Evolutionary conservation across 805 yeast species (phyloP).

Genomic region (Suhomyces canberraensis): DNA sequence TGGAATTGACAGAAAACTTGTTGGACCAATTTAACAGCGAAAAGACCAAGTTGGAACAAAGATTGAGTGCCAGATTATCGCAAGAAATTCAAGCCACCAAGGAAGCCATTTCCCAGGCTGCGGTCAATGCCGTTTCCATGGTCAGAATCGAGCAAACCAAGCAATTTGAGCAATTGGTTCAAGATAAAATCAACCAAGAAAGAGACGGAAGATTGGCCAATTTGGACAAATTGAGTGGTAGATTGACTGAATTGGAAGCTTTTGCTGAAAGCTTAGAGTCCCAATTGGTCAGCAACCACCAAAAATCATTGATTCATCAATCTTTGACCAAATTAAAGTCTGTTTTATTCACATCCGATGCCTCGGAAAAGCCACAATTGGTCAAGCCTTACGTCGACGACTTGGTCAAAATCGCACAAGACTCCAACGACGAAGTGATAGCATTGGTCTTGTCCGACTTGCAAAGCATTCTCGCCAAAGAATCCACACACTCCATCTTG

Average conservation of each 20-base stretch:
- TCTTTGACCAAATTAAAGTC: slow-evolving; percentile 33
- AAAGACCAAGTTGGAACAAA: slow-evolving; percentile 55
- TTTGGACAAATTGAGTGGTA: slow-evolving; percentile 55
- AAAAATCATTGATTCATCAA: slow-evolving; percentile 29
- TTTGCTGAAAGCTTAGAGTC: slow-evolving; percentile 44
- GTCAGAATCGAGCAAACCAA: slow-evolving; percentile 67
- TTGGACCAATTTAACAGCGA: slow-evolving; percentile 60
- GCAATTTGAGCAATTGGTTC: slow-evolving; percentile 57
- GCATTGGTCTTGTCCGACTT: slow-evolving; percentile 30
- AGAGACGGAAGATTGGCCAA: slow-evolving; percentile 76
- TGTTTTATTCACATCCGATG: slow-evolving; percentile 19
- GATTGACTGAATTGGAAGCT: slow-evolving; percentile 54
- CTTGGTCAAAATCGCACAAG: slow-evolving; percentile 19
- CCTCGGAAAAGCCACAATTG: slow-evolving; percentile 23
- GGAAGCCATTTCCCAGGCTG: slow-evolving; percentile 62
- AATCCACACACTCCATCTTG: slow-evolving; percentile 53
- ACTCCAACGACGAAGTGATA: slow-evolving; percentile 33
- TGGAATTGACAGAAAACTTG: slow-evolving; percentile 56
- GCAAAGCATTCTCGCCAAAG: slow-evolving; percentile 33
- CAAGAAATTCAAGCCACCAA: slow-evolving; percentile 68
- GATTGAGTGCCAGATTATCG: slow-evolving; percentile 54
- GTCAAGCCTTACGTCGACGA: slow-evolving; percentile 39
- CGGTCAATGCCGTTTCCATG: slow-evolving; percentile 67
- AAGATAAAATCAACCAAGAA: slow-evolving; percentile 49
- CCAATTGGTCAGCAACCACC: slow-evolving; percentile 33